phyloP scores from a whole-genome alignment of 495 filamentous ascomycete species.

The Corynascus novoguineensis region DNA sequence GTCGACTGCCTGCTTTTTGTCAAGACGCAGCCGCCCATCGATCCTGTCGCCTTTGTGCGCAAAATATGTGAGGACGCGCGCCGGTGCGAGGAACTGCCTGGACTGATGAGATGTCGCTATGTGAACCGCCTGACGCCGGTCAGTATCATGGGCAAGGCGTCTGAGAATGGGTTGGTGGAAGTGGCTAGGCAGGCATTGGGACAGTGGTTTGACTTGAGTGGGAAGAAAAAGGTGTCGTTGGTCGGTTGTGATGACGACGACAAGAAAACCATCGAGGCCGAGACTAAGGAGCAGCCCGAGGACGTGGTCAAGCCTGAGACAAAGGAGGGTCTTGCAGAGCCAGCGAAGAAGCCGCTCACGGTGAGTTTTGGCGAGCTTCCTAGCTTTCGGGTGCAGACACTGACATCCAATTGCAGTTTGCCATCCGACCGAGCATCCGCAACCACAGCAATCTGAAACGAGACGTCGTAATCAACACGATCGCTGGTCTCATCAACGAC shows the following conservation, averaged over 20 bases:
- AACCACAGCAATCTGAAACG: slow-evolving; percentile 71
- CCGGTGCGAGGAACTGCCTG: slow-evolving; percentile 31
- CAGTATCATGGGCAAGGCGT: slow-evolving; percentile 67
- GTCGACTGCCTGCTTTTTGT: slow-evolving; percentile 73
- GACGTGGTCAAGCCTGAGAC: slow-evolving; percentile 7
- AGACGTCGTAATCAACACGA: slow-evolving; percentile 68
- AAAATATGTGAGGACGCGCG: slow-evolving; percentile 64
- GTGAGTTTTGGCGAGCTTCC: not conserved
- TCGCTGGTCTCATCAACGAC: slow-evolving; percentile 54
- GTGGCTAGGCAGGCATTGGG: slow-evolving; percentile 65
- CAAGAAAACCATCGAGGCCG: slow-evolving; percentile 26
- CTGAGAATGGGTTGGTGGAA: slow-evolving; percentile 65
- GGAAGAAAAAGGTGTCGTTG: slow-evolving; percentile 13
- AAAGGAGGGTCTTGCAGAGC: not conserved
- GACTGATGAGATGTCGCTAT: slow-evolving; percentile 62
- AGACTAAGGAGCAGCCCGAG: slow-evolving; percentile 14
- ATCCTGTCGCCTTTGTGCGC: slow-evolving; percentile 75
- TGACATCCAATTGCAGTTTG: slow-evolving; percentile 54
- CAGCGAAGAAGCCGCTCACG: slow-evolving; percentile 22
- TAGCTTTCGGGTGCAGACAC: not conserved
- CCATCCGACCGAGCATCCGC: slow-evolving; percentile 79
- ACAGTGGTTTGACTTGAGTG: slow-evolving; percentile 60
- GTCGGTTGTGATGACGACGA: not conserved
- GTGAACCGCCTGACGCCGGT: slow-evolving; percentile 84
- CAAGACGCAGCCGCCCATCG: slow-evolving; percentile 60